These are phyloP conservation scores for Abrus pulchellus DNA, from an alignment of 306 rosid genomes.

Conservation along the genomic window DNA sequence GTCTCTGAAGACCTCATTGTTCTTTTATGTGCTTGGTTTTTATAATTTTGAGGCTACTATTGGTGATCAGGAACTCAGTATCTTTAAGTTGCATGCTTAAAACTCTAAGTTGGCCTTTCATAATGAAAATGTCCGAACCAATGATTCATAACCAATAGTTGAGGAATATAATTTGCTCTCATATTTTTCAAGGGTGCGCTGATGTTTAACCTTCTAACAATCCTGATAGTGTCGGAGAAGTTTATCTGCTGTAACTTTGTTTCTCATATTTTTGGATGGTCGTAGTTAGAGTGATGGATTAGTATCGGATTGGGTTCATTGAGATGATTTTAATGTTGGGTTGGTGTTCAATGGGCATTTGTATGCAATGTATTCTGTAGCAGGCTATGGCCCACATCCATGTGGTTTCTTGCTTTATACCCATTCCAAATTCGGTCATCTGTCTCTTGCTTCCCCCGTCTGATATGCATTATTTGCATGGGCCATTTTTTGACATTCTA, in stretches of 20 bases:
- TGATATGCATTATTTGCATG: too few relatives aligned
- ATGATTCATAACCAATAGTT: slow-evolving; percentile 11
- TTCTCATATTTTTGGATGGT: not conserved
- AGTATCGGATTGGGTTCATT: not conserved
- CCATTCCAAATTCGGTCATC: too few relatives aligned
- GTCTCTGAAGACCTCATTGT: slow-evolving; percentile 41
- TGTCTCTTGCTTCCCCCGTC: too few relatives aligned
- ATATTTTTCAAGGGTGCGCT: not conserved
- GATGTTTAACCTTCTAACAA: not conserved
- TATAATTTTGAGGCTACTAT: slow-evolving; percentile 27
- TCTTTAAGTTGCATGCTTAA: slow-evolving; percentile 38
- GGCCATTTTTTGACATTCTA: too few relatives aligned
- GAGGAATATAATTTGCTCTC: slow-evolving; percentile 14
- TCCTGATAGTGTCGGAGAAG: not conserved
- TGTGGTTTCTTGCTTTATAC: too few relatives aligned
- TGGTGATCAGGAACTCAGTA: slow-evolving; percentile 36
- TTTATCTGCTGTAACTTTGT: not conserved
- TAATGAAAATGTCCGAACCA: slow-evolving; percentile 24
- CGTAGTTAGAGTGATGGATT: not conserved
- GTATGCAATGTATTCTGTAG: not conserved
- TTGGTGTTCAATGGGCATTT: not conserved
- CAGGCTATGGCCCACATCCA: not conserved
- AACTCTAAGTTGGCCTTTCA: slow-evolving; percentile 32
- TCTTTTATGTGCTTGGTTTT: slow-evolving; percentile 37
- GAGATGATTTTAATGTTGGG: not conserved